Base-by-base conservation (phyloP, 768 basidiomycete genomes). In the Rhodosporidiobolus odoratus region DNA sequence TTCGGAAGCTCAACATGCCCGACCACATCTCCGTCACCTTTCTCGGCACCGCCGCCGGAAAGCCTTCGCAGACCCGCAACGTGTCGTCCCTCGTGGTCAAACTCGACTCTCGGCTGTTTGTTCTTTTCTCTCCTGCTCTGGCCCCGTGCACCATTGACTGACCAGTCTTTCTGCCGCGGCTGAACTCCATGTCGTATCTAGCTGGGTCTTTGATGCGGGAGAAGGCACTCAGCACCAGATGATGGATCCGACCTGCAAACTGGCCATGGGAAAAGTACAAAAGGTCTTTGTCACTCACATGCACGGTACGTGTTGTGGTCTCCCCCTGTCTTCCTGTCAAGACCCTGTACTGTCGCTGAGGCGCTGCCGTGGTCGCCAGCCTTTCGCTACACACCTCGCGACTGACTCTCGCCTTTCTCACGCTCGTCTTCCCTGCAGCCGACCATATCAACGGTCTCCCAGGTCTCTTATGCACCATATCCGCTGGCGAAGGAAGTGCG, bases 271-370 rank as follows among this genome's bases (percentile, higher is more conserved):
- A 38, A 87, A 79, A 76, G 81, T 92, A 37, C 79, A 80, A 4
- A 89, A 88, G 76, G 84, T 93, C 53, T 91, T 92, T 78, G 82
- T 92, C 61, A 92, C 91, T 2, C 91, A 92, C 75, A 87, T 91
- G 85, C 91, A 92, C 76, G 85, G 91, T 87, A 88, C 90, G 78
- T 86, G 89, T n/a, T 8, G 80, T 91, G 52, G 80, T 91, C 62
- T 83, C 2, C 34, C 13, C 10, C 60, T 32, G 4, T 32, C 19
- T 27, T 40, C 4, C 37, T 30, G 30, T n/a, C n/a, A n/a, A n/a
- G n/a, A n/a, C n/a, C 35, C 34, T 50, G 48, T 6, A 32, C 13
- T 19, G 58, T n/a, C n/a, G n/a, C n/a, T n/a, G n/a, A n/a, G n/a
- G n/a, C n/a, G n/a, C n/a, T n/a, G n/a, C n/a, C n/a, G n/a, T n/a